A percentile compares a stretch with the other conserved stretches of the same genome.
Conservation (phyloP, 495 filamentous ascomycete species). For the Penicillium pancosmium region DNA sequence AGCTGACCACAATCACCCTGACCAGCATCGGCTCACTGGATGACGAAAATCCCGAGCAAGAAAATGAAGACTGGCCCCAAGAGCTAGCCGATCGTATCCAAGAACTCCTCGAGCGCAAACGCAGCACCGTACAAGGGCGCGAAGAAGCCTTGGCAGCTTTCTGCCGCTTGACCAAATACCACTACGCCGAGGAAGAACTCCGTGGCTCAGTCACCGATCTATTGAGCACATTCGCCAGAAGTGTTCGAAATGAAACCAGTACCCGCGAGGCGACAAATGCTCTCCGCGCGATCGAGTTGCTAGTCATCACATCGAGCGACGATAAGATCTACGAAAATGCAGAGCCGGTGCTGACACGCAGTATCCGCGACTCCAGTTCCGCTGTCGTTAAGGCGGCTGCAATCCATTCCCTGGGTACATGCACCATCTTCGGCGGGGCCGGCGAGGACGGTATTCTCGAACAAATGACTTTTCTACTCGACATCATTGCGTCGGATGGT, state of each 20-base stretch:
- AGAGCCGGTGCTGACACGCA: slow-evolving; percentile 63
- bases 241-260: slow-evolving; percentile 69
- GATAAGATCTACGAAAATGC: slow-evolving; percentile 71
- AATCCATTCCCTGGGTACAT: slow-evolving; percentile 73
- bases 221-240: slow-evolving; percentile 71
- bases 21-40: slow-evolving; percentile 54
- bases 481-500: slow-evolving; percentile 86
- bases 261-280: slow-evolving; percentile 74
- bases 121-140: slow-evolving; percentile 76
- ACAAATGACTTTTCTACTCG: slow-evolving; percentile 80
- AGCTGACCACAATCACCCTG: slow-evolving; percentile 14
- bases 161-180: slow-evolving; percentile 70
- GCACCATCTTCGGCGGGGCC: slow-evolving; percentile 79
- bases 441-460: slow-evolving; percentile 69
- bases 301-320: slow-evolving; percentile 71
- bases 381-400: slow-evolving; percentile 68
- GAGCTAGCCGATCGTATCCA: slow-evolving; percentile 72
- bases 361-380: slow-evolving; percentile 70
- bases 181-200: slow-evolving; percentile 72
- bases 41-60: slow-evolving; percentile 60
- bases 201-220: slow-evolving; percentile 62
- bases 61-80: slow-evolving; percentile 63
- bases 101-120: slow-evolving; percentile 85
- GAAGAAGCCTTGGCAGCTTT: slow-evolving; percentile 73
- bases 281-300: slow-evolving; percentile 73